A percentile compares a stretch with the other conserved stretches of the same genome.
Conservation (phyloP, 1,139 yeast genomes). For the Nakaseomyces nivariensis region DNA sequence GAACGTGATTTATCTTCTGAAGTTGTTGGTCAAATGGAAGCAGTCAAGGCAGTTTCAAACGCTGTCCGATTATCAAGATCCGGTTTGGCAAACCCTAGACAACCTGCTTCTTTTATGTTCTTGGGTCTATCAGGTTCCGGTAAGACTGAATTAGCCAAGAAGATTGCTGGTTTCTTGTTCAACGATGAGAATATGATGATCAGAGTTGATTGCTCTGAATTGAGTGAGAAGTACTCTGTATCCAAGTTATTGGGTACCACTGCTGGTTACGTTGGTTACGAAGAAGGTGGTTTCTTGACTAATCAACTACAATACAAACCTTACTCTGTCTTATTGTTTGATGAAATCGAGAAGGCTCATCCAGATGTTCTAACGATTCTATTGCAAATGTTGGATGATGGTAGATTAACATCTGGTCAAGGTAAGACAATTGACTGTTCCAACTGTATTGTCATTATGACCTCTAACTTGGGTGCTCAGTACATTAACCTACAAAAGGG, state of each 20-base stretch:
- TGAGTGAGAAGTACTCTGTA: constrained; percentile 90
- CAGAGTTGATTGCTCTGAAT: constrained; percentile 94
- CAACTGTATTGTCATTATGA: constrained; percentile 87
- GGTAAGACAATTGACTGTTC: constrained; percentile 92
- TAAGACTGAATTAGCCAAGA: constrained; percentile 95
- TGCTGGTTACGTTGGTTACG: constrained; percentile 96
- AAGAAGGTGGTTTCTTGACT: constrained; percentile 93
- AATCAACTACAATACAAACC: constrained; percentile 88
- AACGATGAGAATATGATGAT: constrained; percentile 95
- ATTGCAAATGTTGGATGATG: constrained; percentile 90
- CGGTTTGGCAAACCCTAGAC: constrained; percentile 92
- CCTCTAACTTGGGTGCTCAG: constrained; percentile 94
- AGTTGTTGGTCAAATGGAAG: constrained; percentile 94
- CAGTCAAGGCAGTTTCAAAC: constrained; percentile 91
- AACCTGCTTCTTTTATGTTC: constrained; percentile 92
- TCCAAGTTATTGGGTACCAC: constrained; percentile 95
- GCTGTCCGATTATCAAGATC: constrained; percentile 89
- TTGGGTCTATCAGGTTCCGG: constrained; percentile 96
- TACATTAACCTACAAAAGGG: constrained; percentile 63
- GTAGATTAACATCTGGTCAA: constrained; percentile 86
- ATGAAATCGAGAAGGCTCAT: constrained; percentile 98
- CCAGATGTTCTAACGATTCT: constrained; percentile 92
- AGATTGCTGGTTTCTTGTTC: constrained; percentile 88
- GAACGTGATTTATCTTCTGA: constrained; percentile 71
- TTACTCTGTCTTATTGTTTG: constrained; percentile 87